Base-by-base conservation (phyloP, 2,329 filamentous ascomycete genomes). In the Pyrenochaeta sp. region DNA sequence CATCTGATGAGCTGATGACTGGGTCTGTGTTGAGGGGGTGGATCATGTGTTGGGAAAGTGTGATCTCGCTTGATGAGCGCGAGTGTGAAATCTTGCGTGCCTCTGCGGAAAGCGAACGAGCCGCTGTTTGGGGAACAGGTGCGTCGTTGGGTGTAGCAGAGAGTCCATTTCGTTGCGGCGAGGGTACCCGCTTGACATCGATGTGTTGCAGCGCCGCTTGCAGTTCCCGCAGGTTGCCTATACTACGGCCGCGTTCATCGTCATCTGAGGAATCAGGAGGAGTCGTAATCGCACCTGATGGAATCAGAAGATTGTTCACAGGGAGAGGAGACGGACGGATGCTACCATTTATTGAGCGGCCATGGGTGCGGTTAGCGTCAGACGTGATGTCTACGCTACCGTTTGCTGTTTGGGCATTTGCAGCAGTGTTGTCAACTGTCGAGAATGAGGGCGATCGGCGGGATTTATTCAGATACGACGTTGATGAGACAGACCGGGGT, bases 251-350 rank as follows among this genome's bases (percentile, higher is more conserved):
- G 30, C 74, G 88, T 71, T 96, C 92, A 67, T 96, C 93, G 64
- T 97, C 93, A 77, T 93, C 93, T 27, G 90, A 93, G 34, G 93
- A 97, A 71, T 97, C 94, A 9, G 94, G 94, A 36, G 94, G 94
- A 0, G 94, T 97, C 58, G 96, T 91, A 67, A 97, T 87, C 62
- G 92, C 93, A 60, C 92, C 92, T 61, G 88, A 87, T 42, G 93
- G 92, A 77, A 97, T 95, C 63, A 86, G 81, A 58, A 87, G 85
- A 79, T 92, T 88, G 62, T 88, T 91, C 62, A 92, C 79, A 19
- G 92, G 91, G n/a, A 91, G 90, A 15, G 92, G 92, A 47, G 93
- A 96, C 77, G 93, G 91, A 69, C 91, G 88, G 61, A 96, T 81
- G 78, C 88, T 91, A 76, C 82, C 82, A 73, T 82, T 84, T 54